Percentiles rank a stretch among this genome's conserved stretches.
Evolutionary conservation across 495 filamentous ascomycete genomes (phyloP).

Genomic region (Hypoxylon fuscum): DNA sequence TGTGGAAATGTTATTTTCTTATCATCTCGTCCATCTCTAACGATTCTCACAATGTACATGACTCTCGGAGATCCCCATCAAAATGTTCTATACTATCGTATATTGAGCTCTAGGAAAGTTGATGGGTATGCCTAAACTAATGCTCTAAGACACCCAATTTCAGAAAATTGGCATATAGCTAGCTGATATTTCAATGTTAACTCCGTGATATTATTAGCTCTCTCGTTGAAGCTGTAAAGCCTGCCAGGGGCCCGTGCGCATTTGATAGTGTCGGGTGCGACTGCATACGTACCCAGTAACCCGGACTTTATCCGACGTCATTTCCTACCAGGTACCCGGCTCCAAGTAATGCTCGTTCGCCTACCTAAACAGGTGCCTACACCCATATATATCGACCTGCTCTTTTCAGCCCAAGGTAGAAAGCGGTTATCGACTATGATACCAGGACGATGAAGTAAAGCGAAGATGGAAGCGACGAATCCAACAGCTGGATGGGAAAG

Average conservation of each 20-base stretch:
- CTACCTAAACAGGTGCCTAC: neutral
- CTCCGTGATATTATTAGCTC: too few species aligned
- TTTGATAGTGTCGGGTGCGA: neutral
- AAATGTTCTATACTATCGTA: too few species aligned
- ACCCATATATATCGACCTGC: neutral
- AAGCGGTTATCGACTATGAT: constrained; percentile 17
- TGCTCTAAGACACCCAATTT: too few species aligned
- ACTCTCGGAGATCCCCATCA: too few species aligned
- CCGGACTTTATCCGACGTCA: constrained; percentile 29
- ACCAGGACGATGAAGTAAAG: constrained; percentile 48
- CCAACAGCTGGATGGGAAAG: constrained; percentile 94
- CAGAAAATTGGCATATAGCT: too few species aligned
- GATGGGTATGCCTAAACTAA: too few species aligned
- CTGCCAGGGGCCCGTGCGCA: neutral
- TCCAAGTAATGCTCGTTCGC: neutral
- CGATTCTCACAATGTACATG: too few species aligned
- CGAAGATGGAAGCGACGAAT: constrained; percentile 60
- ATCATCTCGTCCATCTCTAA: too few species aligned
- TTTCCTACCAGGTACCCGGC: constrained; percentile 11
- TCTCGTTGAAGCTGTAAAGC: neutral
- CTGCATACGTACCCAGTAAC: constrained; percentile 2
- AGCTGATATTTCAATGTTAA: too few species aligned
- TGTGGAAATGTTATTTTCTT: too few species aligned
- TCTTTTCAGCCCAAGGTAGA: neutral
- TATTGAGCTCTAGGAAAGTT: too few species aligned